Evolutionary conservation across 495 filamentous ascomycete genomes (phyloP), one percentile per base, ranked within the genome.

Genomic region (Chaetomium fimeti): DNA sequence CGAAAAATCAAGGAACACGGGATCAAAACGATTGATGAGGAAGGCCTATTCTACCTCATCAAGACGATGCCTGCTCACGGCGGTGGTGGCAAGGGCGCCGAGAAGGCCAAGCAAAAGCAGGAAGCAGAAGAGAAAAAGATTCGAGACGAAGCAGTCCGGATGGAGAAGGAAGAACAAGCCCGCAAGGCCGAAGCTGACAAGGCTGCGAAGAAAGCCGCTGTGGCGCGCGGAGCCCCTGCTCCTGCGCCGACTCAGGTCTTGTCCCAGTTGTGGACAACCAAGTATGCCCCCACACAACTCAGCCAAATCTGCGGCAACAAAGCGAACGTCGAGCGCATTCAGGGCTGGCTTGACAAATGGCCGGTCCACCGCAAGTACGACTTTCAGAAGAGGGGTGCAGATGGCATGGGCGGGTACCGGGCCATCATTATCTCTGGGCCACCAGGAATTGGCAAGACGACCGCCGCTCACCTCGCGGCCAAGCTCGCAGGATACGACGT

Each of bases 251-350:
- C 74, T 16, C 79, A 75, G 20, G 76, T 82, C 20, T 84, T 88
- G 58, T 85, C 83, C 63, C 86, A 91, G 52, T 82, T 99, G 7
- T 98, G 94, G 94, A 98, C 95, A 8, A 89, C 88, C 29, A 97
- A 97, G 70, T 98, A 99, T 77, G 93, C 94, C 0, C 94, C 94
- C 5, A 89, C 87, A 0, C 81, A 86, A 43, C 81, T 91, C 43
- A 88, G 75, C 60, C 93, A 97, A 74, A 96, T 99, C 57, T 98
- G 93, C 72, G 94, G 94, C 63, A 99, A 99, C 76, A 99, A 98
- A 72, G 82, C 77, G 18, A 83, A 86, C 42, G 93, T 99, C 4
- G 94, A 98, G 70, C 95, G 88, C 73, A 84, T 98, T 20, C 90
- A 94, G 71, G 81, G 67, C 40, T 99, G 95, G 93, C 82, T 99